Conservation (phyloP, 257 asterid genomes). For the Nicotiana undulata region DNA sequence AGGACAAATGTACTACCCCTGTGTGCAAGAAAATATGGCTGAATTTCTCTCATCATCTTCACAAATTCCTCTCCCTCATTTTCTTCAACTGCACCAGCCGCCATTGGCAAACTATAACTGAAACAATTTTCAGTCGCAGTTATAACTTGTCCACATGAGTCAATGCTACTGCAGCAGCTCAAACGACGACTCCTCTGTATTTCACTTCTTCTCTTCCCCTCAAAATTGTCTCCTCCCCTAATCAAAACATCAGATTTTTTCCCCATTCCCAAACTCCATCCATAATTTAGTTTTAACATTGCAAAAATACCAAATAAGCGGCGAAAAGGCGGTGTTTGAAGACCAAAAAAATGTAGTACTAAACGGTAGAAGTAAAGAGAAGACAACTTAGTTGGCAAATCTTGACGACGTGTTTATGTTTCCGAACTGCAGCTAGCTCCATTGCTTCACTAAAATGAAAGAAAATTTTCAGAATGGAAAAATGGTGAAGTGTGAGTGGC, state of each 20-base stretch:
- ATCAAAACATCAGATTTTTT: not conserved
- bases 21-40: slow-evolving; percentile 43
- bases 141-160: not conserved
- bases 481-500: not conserved
- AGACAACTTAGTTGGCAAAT: slow-evolving; percentile 3
- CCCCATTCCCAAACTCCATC: not conserved
- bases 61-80: slow-evolving; percentile 9
- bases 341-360: not conserved
- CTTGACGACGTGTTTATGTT: not conserved
- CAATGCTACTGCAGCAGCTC: not conserved
- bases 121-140: not conserved
- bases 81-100: not conserved
- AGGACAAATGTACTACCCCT: slow-evolving; percentile 49
- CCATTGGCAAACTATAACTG: not conserved
- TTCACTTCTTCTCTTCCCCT: not conserved
- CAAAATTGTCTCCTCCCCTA: not conserved
- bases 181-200: not conserved
- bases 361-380: slow-evolving; percentile 4
- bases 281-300: not conserved
- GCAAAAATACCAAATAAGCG: not conserved
- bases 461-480: not conserved
- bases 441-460: not conserved
- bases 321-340: too few relatives aligned
- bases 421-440: not conserved
- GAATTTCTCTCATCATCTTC: slow-evolving; percentile 56